Evolutionary conservation across 768 basidiomycete species (phyloP).

Genomic region (Suillus brevipes): DNA sequence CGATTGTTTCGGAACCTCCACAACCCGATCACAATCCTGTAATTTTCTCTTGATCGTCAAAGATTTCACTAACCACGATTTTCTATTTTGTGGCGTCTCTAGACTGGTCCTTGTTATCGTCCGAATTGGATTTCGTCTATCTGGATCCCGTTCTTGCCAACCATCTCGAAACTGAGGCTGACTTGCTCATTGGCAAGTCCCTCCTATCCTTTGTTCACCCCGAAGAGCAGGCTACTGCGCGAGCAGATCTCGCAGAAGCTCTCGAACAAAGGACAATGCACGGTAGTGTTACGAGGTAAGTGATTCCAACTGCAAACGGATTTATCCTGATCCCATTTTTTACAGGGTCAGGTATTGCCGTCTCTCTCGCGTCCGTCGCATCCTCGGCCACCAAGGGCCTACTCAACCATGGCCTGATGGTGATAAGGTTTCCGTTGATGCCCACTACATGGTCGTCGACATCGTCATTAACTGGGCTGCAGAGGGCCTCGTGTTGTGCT

Average conservation of each 20-base stretch:
- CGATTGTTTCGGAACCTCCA: slow-evolving; percentile 14
- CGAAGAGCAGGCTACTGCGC: slow-evolving; percentile 76
- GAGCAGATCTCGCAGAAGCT: slow-evolving; percentile 70
- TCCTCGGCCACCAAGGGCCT: slow-evolving; percentile 67
- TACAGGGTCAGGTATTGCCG: slow-evolving; percentile 77
- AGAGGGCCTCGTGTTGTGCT: slow-evolving; percentile 83
- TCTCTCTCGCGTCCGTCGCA: slow-evolving; percentile 67
- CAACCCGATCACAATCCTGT: slow-evolving; percentile 25
- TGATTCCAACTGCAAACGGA: slow-evolving; percentile 3
- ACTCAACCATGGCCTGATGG: slow-evolving; percentile 57
- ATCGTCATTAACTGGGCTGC: slow-evolving; percentile 90
- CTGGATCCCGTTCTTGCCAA: slow-evolving; percentile 75
- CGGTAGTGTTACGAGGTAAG: slow-evolving; percentile 79
- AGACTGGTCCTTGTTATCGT: slow-evolving; percentile 85
- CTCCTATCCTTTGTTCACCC: slow-evolving; percentile 82
- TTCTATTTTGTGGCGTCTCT: slow-evolving; percentile 9
- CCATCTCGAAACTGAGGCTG: slow-evolving; percentile 73
- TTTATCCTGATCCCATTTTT: slow-evolving; percentile 23
- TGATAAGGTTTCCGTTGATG: slow-evolving; percentile 68
- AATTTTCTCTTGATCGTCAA: slow-evolving; percentile 13
- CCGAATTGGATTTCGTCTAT: slow-evolving; percentile 77
- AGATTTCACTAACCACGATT: slow-evolving; percentile 20
- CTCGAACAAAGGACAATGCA: slow-evolving; percentile 74
- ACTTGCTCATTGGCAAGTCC: slow-evolving; percentile 66
- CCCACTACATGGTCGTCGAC: slow-evolving; percentile 82